Evolutionary conservation across 2,329 filamentous ascomycete genomes (phyloP), one percentile per base, ranked within the genome.

Genomic region (Fusarium multiceps): DNA sequence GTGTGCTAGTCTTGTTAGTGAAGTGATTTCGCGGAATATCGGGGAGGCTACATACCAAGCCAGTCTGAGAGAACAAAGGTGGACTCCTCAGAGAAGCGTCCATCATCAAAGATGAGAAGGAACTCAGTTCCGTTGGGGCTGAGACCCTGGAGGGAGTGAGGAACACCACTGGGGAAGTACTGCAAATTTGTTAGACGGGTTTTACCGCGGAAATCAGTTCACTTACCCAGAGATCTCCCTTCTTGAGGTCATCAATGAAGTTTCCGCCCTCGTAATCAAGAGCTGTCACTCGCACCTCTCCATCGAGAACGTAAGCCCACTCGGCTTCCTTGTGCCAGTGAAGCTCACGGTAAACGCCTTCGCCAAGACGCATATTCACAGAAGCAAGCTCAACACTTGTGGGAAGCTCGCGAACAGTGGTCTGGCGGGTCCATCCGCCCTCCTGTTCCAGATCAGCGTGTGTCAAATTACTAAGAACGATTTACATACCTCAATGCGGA

Each of bases 281-380:
- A 1, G 89, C 91, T 0, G 91, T 93, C 53, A 94, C 87, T 55
- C 92, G 88, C 21, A 92, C 90, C 62, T 86, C 84, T 53, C 92
- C 92, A 59, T 90, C 87, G 1, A 93, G 85, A 4, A 93, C 89
- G 67, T 91, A 93, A 0, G 90, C 90, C 91, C 92, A 93, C 75
- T 94, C 92, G 40, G 90, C 91, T 77, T 93, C 90, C 72, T 92
- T 92, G 82, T 94, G 92, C 92, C 92, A 94, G 76, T 94, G 92
- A 11, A 94, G 83, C 77, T 94, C 92, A 28, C 92, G 89, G 72
- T 92, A 92, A 32, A 90, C 91, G 37, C 91, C 90, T 68, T 88
- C 81, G 41, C 90, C 91, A 4, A 94, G 87, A 13, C 91, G 87
- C 92, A 94, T 94, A 77, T 94, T 93, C 57, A 93, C 92, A 42